Base-by-base conservation (phyloP, 768 basidiomycete species). In the Russula olivacea region DNA sequence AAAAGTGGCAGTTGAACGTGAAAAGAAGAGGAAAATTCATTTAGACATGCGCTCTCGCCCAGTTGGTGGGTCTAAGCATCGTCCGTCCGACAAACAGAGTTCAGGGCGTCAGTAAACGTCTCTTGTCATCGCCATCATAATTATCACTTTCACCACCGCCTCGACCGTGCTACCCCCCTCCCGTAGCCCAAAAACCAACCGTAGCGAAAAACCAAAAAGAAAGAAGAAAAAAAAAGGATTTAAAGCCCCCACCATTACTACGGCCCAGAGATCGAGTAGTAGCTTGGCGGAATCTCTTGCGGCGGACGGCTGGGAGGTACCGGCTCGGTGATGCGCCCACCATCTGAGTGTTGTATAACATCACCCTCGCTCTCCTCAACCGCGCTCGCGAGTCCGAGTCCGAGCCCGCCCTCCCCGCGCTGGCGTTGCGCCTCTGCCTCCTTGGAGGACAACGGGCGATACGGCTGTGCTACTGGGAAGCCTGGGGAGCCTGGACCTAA, bases 331-430 rank as follows among this genome's bases (percentile, higher is more conserved):
- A 63, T 6, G 7, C 69, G 66, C 1, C 74, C 74, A 5, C 63
- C 73, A 36, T 74, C 74, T 59, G 57, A 51, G 52, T 74, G 74
- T 61, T 73, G 72, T 57, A 74, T 53, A 9, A 74, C 57, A 30
- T 43, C 55, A 28, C 66, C 58, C 34, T 58, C 61, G 4, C 34
- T 40, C 49, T 55, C 65, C 45, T 64, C 66, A 4, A 19, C 2
- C 28, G 68, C 65, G 30, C 73, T 73, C 59, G 69, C 69, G 10
- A 74, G 68, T 8, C 64, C 63, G 12, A 71, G 57, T 15, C 65
- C 63, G 12, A 71, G 57, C 12, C 65, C 66, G 3, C 66, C 61
- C 10, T 61, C 45, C 30, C 64, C 66, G 11, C 68, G 64, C 21
- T 62, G 56, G 15, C 68, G 58, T 51, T 30, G 48, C 54, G 70